These are phyloP conservation scores for Plantago elongata DNA, from an alignment of 257 asterid species.

Conservation along the genomic window DNA sequence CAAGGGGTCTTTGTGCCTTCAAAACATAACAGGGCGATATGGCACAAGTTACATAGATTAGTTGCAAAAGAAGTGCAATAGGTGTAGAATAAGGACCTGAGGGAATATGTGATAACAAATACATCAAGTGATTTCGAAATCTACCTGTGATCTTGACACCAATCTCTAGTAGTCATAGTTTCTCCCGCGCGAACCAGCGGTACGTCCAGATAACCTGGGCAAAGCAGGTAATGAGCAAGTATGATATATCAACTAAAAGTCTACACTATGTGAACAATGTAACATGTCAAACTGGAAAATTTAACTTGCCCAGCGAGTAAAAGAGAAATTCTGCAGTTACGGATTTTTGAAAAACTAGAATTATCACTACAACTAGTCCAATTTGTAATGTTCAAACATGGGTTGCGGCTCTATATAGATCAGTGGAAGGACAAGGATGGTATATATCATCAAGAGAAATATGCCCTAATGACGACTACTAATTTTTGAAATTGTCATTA, in stretches of 20 bases:
- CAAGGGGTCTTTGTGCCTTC: too few relatives aligned
- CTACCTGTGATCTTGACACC: constrained; percentile 65
- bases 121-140: constrained; percentile 26
- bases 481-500: too few relatives aligned
- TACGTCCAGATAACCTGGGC: constrained; percentile 87
- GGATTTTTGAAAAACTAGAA: constrained; percentile 12
- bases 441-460: too few relatives aligned
- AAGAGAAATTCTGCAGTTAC: constrained; percentile 10
- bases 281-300: constrained; percentile 19
- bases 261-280: constrained; percentile 16
- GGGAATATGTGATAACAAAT: constrained; percentile 14
- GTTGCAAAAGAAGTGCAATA: constrained; percentile 28
- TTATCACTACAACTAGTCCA: constrained; percentile 4
- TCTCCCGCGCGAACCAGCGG: constrained; percentile 83
- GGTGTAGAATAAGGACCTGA: constrained; percentile 28
- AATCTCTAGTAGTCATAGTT: constrained; percentile 79
- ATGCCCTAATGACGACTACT: too few relatives aligned
- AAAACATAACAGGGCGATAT: too few relatives aligned
- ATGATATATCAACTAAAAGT: constrained; percentile 8
- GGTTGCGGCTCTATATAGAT: too few relatives aligned
- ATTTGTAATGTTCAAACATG: constrained; percentile 16
- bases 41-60: too few relatives aligned
- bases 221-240: constrained; percentile 37
- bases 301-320: constrained; percentile 11
- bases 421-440: too few relatives aligned